These are phyloP conservation scores for Fusarium globosum DNA, from an alignment of 2,329 filamentous ascomycete genomes.

Conservation along the genomic window DNA sequence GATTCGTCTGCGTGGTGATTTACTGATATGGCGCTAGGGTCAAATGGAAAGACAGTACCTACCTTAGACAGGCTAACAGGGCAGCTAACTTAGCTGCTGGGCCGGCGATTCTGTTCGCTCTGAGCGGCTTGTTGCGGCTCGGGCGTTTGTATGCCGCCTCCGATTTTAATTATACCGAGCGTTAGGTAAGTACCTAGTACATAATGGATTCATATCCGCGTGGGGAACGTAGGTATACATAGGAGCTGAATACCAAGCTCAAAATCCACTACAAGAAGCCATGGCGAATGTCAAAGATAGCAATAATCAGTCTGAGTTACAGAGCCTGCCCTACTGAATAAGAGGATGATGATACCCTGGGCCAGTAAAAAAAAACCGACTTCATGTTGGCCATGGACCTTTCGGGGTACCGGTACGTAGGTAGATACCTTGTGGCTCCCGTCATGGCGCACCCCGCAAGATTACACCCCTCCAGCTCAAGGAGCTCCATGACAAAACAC, in stretches of 20 bases:
- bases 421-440: neutral
- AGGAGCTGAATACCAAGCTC: neutral
- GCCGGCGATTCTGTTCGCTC: slow-evolving; percentile 15
- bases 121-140: slow-evolving; percentile 31
- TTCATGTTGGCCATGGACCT: neutral
- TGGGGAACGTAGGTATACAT: neutral
- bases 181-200: neutral
- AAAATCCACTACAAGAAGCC: neutral
- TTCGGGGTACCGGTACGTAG: neutral
- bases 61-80: neutral
- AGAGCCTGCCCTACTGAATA: neutral
- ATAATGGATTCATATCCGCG: neutral
- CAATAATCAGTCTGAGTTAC: neutral
- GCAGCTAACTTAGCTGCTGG: neutral
- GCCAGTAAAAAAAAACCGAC: neutral
- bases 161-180: slow-evolving; percentile 1
- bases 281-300: neutral
- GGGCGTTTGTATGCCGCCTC: neutral
- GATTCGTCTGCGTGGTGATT: slow-evolving; percentile 17
- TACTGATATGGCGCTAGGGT: slow-evolving; percentile 30
- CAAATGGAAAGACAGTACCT: slow-evolving; percentile 18
- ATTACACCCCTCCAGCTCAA: slow-evolving; percentile 38
- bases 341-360: neutral
- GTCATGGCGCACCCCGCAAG: slow-evolving; percentile 31
- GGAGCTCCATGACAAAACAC: slow-evolving; percentile 32